These are phyloP conservation scores for Aegilops speltoides DNA, from an alignment of 176 grass and related monocot genomes.

Conservation along the genomic window DNA sequence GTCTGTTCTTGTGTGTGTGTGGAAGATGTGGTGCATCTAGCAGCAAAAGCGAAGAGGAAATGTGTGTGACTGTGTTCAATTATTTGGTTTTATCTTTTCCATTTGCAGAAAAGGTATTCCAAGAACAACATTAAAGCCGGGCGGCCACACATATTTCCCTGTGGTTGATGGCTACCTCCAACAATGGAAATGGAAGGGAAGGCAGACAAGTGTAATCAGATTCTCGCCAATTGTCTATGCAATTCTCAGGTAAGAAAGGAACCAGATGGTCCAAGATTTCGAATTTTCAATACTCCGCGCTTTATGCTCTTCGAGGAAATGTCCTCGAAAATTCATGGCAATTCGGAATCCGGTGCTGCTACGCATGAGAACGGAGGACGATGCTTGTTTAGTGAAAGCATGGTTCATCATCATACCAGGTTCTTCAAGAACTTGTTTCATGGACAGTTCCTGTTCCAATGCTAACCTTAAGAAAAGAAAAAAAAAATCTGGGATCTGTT, in stretches of 20 bases:
- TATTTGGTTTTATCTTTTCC: slow-evolving; percentile 56
- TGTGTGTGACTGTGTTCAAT: slow-evolving; percentile 16
- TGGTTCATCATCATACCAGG: not conserved
- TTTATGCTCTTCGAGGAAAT: slow-evolving; percentile 35
- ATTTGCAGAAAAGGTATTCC: slow-evolving; percentile 46
- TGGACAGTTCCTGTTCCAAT: not conserved
- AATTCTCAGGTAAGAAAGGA: slow-evolving; percentile 36
- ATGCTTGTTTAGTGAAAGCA: slow-evolving; percentile 13
- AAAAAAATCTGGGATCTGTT: not conserved
- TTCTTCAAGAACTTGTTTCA: slow-evolving; percentile 26
- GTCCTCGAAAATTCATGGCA: slow-evolving; percentile 2
- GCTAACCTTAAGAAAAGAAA: slow-evolving; percentile 15
- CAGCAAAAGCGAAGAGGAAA: slow-evolving; percentile 27
- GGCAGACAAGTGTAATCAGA: slow-evolving; percentile 47
- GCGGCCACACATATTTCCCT: slow-evolving; percentile 42
- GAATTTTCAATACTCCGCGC: slow-evolving; percentile 29
- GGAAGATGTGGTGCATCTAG: slow-evolving; percentile 13
- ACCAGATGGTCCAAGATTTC: slow-evolving; percentile 30
- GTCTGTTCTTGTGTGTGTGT: slow-evolving; percentile 10
- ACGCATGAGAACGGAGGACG: not conserved
- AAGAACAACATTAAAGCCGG: slow-evolving; percentile 44
- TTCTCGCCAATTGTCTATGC: slow-evolving; percentile 47
- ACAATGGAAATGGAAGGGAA: slow-evolving; percentile 41
- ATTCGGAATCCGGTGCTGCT: slow-evolving; percentile 12
- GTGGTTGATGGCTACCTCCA: slow-evolving; percentile 44